These are phyloP conservation scores for Aspergillus olivimuriae DNA, from an alignment of 495 filamentous ascomycete species.

Conservation along the genomic window DNA sequence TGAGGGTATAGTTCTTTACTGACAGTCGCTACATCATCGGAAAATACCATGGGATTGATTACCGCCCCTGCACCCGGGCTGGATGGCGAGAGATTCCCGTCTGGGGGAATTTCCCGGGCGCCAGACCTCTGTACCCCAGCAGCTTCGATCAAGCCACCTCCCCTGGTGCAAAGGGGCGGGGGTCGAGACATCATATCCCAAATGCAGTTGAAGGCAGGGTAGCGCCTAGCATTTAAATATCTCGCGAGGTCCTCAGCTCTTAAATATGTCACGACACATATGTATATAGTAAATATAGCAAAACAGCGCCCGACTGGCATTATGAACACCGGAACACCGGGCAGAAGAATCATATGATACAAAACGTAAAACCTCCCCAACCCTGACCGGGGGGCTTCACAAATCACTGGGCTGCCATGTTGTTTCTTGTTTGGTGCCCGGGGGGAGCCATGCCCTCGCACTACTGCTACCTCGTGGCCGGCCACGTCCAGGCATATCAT, in stretches of 20 bases:
- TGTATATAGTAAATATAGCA: background rate
- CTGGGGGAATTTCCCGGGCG: too few relatives aligned
- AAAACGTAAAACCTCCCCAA: background rate
- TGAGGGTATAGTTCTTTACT: constrained; percentile 22
- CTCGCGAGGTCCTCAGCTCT: too few relatives aligned
- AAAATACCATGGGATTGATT: too few relatives aligned
- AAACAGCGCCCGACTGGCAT: background rate
- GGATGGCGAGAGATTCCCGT: too few relatives aligned
- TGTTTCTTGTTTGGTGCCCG: constrained; percentile 72
- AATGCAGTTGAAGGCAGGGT: too few relatives aligned
- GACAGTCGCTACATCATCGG: constrained; percentile 23
- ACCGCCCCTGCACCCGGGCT: too few relatives aligned
- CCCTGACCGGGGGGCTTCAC: constrained; percentile 11
- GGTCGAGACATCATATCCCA: too few relatives aligned
- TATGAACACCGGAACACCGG: background rate
- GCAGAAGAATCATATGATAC: background rate
- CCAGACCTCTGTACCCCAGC: too few relatives aligned
- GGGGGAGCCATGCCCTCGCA: constrained; percentile 56
- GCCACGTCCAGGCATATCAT: constrained; percentile 46
- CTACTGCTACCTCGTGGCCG: constrained; percentile 52
- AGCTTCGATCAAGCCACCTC: too few relatives aligned
- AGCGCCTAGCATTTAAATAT: too few relatives aligned
- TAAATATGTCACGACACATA: too few relatives aligned
- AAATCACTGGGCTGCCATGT: constrained; percentile 64
- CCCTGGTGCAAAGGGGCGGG: too few relatives aligned